Base-by-base conservation (phyloP, 2,329 filamentous ascomycete species). In the Dendrostoma leiphaemia region DNA sequence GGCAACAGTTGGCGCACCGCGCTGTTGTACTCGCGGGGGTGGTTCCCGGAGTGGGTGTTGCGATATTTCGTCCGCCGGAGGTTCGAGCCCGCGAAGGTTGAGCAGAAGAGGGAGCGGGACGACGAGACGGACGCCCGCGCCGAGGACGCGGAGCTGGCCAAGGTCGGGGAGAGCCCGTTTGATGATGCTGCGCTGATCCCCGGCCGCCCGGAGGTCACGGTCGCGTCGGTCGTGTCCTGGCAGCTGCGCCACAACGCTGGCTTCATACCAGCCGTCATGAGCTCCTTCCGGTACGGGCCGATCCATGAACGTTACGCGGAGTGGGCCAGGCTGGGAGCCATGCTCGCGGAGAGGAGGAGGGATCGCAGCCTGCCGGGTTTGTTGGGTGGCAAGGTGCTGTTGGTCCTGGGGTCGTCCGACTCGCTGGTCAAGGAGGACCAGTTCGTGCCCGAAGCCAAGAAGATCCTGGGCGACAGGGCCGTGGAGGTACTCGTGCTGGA, bases 251-350 rank as follows among this genome's bases (percentile, higher is more conserved):
- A 80, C 26, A 88, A 93, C 65, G 64, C 67, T 1, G 90, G 88
- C 0, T 92, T 90, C 63, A 74, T 90, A 5, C 74, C 76, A 2
- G 81, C 88, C 0, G 91, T 91, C 63, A 79, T 91, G 63, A 88
- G 83, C 54, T 84, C 81, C 28, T 86, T 93, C 61, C 78, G 84
- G 19, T 71, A 88, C 63, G 86, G 85, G 2, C 90, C 89, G 0
- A 83, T 92, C 21, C 82, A 86, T 58, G 78, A 79, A 12, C 80
- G 87, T 59, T 78, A 84, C 52, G 74, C 76, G 34, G 75, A 82
- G 38, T 93, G 88, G 89, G 65, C 66, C 23, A 69, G 74, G 1
- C 73, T 91, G 29, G 77, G 80, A 0, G 64, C 69, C 13, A 67
- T 78, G 32, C 71, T 88, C 17, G 68, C 70, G 10, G 65, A 66